phyloP scores from a whole-genome alignment of 192 early-diverging fungal genomes.

The Chytriomyces sp. region DNA sequence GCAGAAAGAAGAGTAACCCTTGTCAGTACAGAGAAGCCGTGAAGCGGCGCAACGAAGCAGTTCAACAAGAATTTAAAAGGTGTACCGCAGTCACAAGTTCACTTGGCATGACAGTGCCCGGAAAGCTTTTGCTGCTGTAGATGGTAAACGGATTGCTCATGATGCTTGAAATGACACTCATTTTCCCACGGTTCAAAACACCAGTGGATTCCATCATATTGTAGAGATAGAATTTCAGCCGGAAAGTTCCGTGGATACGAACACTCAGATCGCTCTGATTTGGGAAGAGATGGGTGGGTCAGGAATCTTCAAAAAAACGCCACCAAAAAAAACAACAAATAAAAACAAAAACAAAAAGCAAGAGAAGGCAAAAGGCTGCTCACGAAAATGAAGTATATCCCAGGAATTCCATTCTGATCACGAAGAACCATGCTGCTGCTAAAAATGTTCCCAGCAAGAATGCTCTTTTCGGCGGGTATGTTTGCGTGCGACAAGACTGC shows the following conservation, averaged over 20 bases:
- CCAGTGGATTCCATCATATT: slow-evolving; percentile 29
- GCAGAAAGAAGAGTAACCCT: neutral
- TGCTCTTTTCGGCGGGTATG: slow-evolving; percentile 27
- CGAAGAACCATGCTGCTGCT: slow-evolving; percentile 24
- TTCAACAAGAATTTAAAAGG: neutral
- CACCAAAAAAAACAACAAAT: too few species aligned
- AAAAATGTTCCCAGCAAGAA: slow-evolving; percentile 32
- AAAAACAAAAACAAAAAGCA: too few species aligned
- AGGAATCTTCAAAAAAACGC: neutral
- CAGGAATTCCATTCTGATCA: slow-evolving; percentile 28
- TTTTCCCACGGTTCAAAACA: slow-evolving; percentile 24
- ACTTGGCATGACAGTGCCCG: slow-evolving; percentile 29
- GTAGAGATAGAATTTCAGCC: slow-evolving; percentile 30
- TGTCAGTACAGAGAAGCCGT: neutral
- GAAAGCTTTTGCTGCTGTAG: slow-evolving; percentile 37
- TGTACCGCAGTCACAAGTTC: slow-evolving; percentile 25
- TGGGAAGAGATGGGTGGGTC: neutral
- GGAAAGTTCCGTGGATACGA: slow-evolving; percentile 30
- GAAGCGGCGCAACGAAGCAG: neutral
- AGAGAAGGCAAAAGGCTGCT: neutral
- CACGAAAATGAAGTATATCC: slow-evolving; percentile 31
- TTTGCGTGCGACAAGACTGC: slow-evolving; percentile 21
- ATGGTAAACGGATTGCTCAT: slow-evolving; percentile 35
- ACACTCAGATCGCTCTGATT: slow-evolving; percentile 28
- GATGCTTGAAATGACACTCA: slow-evolving; percentile 27